Percentiles rank a stretch among this genome's conserved stretches.
Evolutionary conservation across 2,329 filamentous ascomycete species (phyloP).

Genomic region (Colletotrichum horii): DNA sequence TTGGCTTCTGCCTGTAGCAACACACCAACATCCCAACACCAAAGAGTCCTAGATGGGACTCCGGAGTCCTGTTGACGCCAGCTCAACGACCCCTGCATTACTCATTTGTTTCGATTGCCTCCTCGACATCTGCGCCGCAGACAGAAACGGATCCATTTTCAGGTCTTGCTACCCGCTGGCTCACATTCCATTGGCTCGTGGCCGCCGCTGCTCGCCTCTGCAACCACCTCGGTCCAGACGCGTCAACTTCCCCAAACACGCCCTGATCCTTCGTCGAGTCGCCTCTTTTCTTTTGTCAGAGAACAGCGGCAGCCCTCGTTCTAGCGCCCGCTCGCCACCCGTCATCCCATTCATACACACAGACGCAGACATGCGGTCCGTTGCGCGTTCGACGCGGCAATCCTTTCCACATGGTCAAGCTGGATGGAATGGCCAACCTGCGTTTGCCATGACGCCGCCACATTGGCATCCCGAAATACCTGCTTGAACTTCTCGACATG

Average conservation of each 20-base stretch:
- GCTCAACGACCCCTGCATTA: neutral
- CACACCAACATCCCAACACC: neutral
- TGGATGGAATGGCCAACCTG: neutral
- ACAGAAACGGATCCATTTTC: neutral
- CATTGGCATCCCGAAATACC: neutral
- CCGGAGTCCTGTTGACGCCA: neutral
- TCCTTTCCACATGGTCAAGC: neutral
- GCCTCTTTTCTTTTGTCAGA: neutral
- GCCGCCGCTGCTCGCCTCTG: neutral
- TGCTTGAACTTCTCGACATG: neutral
- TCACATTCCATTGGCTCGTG: neutral
- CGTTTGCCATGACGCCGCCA: neutral
- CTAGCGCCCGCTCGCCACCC: neutral
- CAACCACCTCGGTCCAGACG: neutral
- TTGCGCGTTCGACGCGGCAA: neutral
- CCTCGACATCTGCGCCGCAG: neutral
- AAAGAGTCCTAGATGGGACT: neutral
- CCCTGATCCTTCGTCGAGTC: neutral
- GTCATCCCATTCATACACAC: constrained; percentile 1
- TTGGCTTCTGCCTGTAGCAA: constrained; percentile 4
- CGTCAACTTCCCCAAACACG: neutral
- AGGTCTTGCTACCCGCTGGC: neutral
- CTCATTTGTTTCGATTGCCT: neutral
- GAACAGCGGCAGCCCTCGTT: neutral
- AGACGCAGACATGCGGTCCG: neutral